phyloP scores from a whole-genome alignment of 1,139 yeast genomes.

The Scheffersomyces cryptocercus region DNA sequence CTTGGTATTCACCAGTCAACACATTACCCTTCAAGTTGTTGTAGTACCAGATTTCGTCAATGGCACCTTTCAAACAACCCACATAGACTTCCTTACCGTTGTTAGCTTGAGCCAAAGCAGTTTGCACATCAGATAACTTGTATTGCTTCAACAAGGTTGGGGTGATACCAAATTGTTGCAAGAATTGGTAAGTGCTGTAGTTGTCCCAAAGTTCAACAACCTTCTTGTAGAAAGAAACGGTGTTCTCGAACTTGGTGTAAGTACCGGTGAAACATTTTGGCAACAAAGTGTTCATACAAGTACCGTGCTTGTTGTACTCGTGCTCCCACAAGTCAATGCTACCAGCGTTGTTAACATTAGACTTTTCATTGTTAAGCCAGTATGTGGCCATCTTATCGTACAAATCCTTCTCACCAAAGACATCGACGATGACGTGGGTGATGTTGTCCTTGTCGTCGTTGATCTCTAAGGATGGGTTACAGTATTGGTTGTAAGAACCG shows the following conservation, averaged over 20 bases:
- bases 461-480: slow-evolving; percentile 33
- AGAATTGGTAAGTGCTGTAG: slow-evolving; percentile 36
- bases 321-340: slow-evolving; percentile 38
- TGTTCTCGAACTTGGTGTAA: slow-evolving; percentile 33
- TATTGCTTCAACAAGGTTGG: slow-evolving; percentile 34
- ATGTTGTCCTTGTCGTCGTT: slow-evolving; percentile 27
- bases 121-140: slow-evolving; percentile 28
- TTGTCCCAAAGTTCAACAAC: slow-evolving; percentile 36
- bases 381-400: slow-evolving; percentile 31
- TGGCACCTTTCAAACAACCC: slow-evolving; percentile 35
- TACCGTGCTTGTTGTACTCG: slow-evolving; percentile 47
- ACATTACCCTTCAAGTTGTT: slow-evolving; percentile 37
- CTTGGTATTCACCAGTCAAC: slow-evolving; percentile 35
- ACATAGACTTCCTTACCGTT: slow-evolving; percentile 34
- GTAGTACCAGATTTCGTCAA: slow-evolving; percentile 43
- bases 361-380: slow-evolving; percentile 38
- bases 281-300: slow-evolving; percentile 43
- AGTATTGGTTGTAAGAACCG: slow-evolving; percentile 34
- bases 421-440: slow-evolving; percentile 28
- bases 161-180: slow-evolving; percentile 33
- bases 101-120: slow-evolving; percentile 31
- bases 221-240: slow-evolving; percentile 35
- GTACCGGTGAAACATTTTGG: slow-evolving; percentile 37
- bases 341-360: slow-evolving; percentile 32
- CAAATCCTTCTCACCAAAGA: slow-evolving; percentile 30